Base-by-base conservation (phyloP, 768 basidiomycete genomes). In the Rhizopogon vulgaris region DNA sequence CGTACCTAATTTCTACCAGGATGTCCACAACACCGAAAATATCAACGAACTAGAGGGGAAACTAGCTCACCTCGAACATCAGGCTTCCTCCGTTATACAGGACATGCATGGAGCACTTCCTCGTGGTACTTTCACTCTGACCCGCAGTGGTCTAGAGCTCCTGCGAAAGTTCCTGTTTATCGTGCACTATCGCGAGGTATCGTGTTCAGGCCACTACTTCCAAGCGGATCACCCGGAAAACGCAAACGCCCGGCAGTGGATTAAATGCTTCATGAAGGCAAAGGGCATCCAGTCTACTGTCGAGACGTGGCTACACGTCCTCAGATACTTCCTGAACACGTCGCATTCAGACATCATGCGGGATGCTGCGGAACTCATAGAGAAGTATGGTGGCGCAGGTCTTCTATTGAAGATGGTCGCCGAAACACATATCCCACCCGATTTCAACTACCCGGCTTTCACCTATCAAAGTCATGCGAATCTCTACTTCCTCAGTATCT, bases 111-210 rank as follows among this genome's bases (percentile, higher is more conserved):
- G 6, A 25, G 53, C 49, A 7, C 46, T 49, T 38, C 27, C 40
- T n/a, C 14, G 8, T 30, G 28, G 17, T 30, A 27, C 18, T 24
- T 7, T 68, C 24, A 41, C 52, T 15, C n/a, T 71, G n/a, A 58
- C 63, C 18, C 53, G 71, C 27, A 57, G 57, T 17, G 58, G 61
- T 12, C 56, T 73, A 3, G 61, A 67, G 7, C 58, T 49, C 4
- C 52, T 73, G 30, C 60, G 69, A 3, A 72, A 69, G 53, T 72
- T 73, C 48, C 56, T 72, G 7, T 71, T 71, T 48, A 34, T 73
- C 18, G 68, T 71, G 69, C 62, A 69, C 37, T 68, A 65, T 52
- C 65, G 71, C 7, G 56, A 56, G 18, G 57, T 52, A n/a, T 57
- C 58, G 2, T 48, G 58, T 1, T 55, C 61, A 12, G 27, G 43